These are phyloP conservation scores for Cynanchum wilfordii DNA, from an alignment of 257 asterid genomes.

Conservation along the genomic window DNA sequence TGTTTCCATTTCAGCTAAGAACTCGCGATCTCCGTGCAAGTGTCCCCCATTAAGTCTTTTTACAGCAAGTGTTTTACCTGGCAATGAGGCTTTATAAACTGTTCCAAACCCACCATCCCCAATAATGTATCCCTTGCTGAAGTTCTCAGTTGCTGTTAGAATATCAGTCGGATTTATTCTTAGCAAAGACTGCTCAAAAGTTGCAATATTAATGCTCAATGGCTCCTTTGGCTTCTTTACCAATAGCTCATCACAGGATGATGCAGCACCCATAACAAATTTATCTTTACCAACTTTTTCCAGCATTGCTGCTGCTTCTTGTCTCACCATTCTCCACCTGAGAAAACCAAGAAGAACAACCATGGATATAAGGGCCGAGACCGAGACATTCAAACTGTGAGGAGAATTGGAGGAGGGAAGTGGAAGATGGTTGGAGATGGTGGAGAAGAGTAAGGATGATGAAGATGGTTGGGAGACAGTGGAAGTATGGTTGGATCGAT, in stretches of 20 bases:
- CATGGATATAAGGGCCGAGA: constrained; percentile 29
- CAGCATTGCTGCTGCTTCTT: constrained; percentile 17
- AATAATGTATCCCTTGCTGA: constrained; percentile 56
- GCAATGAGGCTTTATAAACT: constrained; percentile 52
- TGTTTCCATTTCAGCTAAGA: constrained; percentile 79
- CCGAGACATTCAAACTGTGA: too few relatives aligned
- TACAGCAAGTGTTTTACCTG: constrained; percentile 51
- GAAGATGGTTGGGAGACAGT: too few relatives aligned
- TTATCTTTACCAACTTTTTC: constrained; percentile 28
- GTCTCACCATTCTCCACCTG: constrained; percentile 31
- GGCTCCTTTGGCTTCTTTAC: constrained; percentile 51
- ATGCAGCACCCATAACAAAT: constrained; percentile 29
- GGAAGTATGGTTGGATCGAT: too few relatives aligned
- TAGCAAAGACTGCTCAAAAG: constrained; percentile 55
- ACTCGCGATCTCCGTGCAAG: constrained; percentile 59
- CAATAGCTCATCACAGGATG: constrained; percentile 40
- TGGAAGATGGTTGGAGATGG: too few relatives aligned
- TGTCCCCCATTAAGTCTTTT: constrained; percentile 67
- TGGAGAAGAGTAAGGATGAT: too few relatives aligned
- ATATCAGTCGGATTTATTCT: constrained; percentile 57
- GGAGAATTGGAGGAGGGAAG: too few relatives aligned
- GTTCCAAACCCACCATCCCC: constrained; percentile 85
- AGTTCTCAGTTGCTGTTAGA: constrained; percentile 63
- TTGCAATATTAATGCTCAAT: constrained; percentile 72
- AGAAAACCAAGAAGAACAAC: constrained; percentile 32